Evolutionary conservation across 352 stramenopile species (phyloP).

Genomic region (Globisporangium ultimum): DNA sequence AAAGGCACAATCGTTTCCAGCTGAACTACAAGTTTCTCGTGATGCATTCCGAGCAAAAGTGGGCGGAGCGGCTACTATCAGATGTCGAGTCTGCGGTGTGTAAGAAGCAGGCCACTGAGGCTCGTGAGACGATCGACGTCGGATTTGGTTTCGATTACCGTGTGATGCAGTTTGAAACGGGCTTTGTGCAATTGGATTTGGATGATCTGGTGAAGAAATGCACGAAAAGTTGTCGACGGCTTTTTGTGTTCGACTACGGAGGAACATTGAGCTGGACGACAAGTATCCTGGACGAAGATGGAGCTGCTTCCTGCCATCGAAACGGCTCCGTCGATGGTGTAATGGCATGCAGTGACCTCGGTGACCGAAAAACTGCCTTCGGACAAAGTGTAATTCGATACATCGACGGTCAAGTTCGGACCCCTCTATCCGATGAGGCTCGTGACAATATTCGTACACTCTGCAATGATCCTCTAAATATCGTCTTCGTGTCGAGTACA

Average conservation of each 20-base stretch:
- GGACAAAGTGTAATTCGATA: constrained; percentile 41
- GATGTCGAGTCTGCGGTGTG: constrained; percentile 89
- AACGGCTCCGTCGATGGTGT: constrained; percentile 50
- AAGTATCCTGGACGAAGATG: constrained; percentile 61
- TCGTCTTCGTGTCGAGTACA: constrained; percentile 72
- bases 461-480: constrained; percentile 50
- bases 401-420: constrained; percentile 69
- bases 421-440: constrained; percentile 53
- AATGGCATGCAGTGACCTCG: constrained; percentile 20
- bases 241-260: constrained; percentile 98
- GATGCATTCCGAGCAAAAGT: constrained; percentile 77
- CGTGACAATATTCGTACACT: constrained; percentile 52
- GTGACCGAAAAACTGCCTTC: constrained; percentile 7
- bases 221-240: constrained; percentile 36
- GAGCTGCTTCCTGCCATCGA: constrained; percentile 21
- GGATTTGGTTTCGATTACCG: constrained; percentile 96
- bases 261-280: constrained; percentile 90
- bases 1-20: constrained; percentile 68
- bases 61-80: constrained; percentile 92
- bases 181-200: constrained; percentile 91
- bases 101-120: constrained; percentile 34
- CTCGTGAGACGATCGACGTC: constrained; percentile 77
- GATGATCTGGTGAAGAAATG: constrained; percentile 87
- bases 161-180: constrained; percentile 93
- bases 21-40: constrained; percentile 89